Base-by-base conservation (phyloP, 2,329 filamentous ascomycete species). In the Neocucurbitaria cava region DNA sequence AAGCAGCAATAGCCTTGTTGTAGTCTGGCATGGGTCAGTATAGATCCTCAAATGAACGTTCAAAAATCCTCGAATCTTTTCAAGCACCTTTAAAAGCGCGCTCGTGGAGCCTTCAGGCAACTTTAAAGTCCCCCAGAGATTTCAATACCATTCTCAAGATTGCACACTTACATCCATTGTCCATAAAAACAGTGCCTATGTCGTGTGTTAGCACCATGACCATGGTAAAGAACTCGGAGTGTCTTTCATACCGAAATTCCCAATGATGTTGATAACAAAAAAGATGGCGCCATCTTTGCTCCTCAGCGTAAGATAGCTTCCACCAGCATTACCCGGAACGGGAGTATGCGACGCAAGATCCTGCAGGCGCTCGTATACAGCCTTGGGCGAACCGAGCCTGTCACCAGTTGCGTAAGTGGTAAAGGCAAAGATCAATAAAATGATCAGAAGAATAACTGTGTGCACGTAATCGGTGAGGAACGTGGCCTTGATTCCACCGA, bases 1-100 rank as follows among this genome's bases (percentile, higher is more conserved):
- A 89, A 0, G 93, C 92, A 5, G 92, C 91, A 66, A 96, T 96
- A 15, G 92, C 92, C 76, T 96, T 95, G 78, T 92, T 96, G 79
- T 96, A 96, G 55, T 71, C 61, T 65, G 18, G 1, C 1, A 9
- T 0, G 13, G 58, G 46, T 66, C 30, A 59, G 41, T 15, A 17
- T 33, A 10, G n/a, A n/a, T 21, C 17, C 33, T 18, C 10, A 18
- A 26, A 49, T 39, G 20, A 26, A 26, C 24, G 24, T 9, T 9
- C 9, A 9, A 26, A 26, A 5, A 26, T n/a, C n/a, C n/a, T n/a
- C n/a, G n/a, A n/a, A n/a, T n/a, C n/a, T n/a, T n/a, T n/a, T n/a
- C n/a, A n/a, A n/a, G n/a, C n/a, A n/a, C n/a, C n/a, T n/a, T n/a
- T n/a, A n/a, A n/a, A n/a, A n/a, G n/a, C n/a, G n/a, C n/a, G n/a